Evolutionary conservation across 148 eudicot genomes (phyloP).

Genomic region (Vaccinium myrtillus): DNA sequence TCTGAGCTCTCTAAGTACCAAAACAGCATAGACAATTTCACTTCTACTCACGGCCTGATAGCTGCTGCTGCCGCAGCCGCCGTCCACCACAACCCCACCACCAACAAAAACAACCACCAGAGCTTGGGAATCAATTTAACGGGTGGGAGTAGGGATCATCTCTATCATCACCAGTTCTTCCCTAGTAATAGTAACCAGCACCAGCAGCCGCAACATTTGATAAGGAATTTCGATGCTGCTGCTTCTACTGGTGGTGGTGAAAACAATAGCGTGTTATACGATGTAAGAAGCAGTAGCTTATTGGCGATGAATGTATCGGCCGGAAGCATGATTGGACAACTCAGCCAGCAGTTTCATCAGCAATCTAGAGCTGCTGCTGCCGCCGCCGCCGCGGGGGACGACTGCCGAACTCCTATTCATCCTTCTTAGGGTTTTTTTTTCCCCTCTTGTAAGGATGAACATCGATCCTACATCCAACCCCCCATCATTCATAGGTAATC

Average conservation of each 20-base stretch:
- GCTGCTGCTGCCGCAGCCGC: slow-evolving; percentile 31
- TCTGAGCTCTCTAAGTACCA: slow-evolving; percentile 83
- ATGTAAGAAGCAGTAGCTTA: slow-evolving; percentile 30
- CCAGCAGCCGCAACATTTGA: slow-evolving; percentile 26
- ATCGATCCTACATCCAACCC: background rate
- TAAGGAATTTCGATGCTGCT: slow-evolving; percentile 44
- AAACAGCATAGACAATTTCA: slow-evolving; percentile 6
- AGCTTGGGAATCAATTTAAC: slow-evolving; percentile 31
- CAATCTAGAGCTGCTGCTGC: slow-evolving; percentile 35
- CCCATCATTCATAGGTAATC: background rate
- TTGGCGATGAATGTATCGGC: slow-evolving; percentile 52
- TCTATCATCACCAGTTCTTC: slow-evolving; percentile 52
- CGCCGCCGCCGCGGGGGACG: slow-evolving; percentile 48
- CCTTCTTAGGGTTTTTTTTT: slow-evolving; percentile 50
- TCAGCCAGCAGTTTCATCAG: slow-evolving; percentile 37
- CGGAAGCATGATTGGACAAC: slow-evolving; percentile 35
- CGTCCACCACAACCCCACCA: background rate
- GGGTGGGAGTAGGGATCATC: slow-evolving; percentile 27
- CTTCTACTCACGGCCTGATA: slow-evolving; percentile 19
- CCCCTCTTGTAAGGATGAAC: background rate
- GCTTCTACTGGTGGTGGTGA: slow-evolving; percentile 4
- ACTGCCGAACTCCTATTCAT: slow-evolving; percentile 44
- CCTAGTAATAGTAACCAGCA: slow-evolving; percentile 27
- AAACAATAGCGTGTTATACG: slow-evolving; percentile 22
- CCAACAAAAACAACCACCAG: slow-evolving; percentile 22